These are phyloP conservation scores for Phyllosticta citriasiana DNA, from an alignment of 2,329 filamentous ascomycete genomes.

Conservation along the genomic window DNA sequence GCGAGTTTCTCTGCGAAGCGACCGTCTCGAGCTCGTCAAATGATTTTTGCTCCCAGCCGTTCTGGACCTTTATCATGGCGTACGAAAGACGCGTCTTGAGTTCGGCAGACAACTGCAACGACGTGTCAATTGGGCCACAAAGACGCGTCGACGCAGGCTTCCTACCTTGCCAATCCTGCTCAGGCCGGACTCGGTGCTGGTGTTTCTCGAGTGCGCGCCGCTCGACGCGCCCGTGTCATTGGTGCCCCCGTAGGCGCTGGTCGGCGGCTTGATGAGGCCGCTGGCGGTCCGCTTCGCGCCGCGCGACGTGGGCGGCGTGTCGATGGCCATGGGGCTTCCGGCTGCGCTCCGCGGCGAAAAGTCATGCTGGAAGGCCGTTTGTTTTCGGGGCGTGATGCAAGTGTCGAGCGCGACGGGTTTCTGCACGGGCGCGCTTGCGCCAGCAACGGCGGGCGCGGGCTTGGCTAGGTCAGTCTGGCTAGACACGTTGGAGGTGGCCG, in stretches of 20 bases:
- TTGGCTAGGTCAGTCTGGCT: slow-evolving; percentile 43
- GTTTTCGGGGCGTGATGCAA: slow-evolving; percentile 3
- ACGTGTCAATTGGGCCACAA: slow-evolving; percentile 11
- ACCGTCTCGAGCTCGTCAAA: slow-evolving; percentile 61
- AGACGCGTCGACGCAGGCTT: slow-evolving; percentile 6
- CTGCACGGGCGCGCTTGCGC: background rate
- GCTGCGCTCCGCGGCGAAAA: slow-evolving; percentile 12
- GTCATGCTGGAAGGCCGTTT: slow-evolving; percentile 7
- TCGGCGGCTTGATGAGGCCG: slow-evolving; percentile 50
- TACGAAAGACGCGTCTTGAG: slow-evolving; percentile 79
- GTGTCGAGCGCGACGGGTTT: slow-evolving; percentile 5
- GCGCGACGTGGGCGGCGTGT: slow-evolving; percentile 29
- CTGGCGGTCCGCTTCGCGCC: slow-evolving; percentile 68
- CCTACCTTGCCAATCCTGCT: slow-evolving; percentile 70
- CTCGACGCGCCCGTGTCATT: background rate
- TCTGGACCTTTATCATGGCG: slow-evolving; percentile 82
- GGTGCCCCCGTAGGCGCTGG: slow-evolving; percentile 7
- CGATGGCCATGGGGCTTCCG: slow-evolving; percentile 30
- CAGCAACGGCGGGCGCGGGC: slow-evolving; percentile 11
- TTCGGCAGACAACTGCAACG: slow-evolving; percentile 58
- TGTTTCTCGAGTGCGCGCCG: slow-evolving; percentile 57
- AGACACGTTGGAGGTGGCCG: slow-evolving; percentile 21
- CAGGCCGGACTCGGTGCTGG: slow-evolving; percentile 56
- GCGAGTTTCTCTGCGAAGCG: slow-evolving; percentile 13
- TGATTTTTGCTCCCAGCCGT: slow-evolving; percentile 73